Base-by-base conservation (phyloP, 768 basidiomycete genomes). In the Paxillus involutus region DNA sequence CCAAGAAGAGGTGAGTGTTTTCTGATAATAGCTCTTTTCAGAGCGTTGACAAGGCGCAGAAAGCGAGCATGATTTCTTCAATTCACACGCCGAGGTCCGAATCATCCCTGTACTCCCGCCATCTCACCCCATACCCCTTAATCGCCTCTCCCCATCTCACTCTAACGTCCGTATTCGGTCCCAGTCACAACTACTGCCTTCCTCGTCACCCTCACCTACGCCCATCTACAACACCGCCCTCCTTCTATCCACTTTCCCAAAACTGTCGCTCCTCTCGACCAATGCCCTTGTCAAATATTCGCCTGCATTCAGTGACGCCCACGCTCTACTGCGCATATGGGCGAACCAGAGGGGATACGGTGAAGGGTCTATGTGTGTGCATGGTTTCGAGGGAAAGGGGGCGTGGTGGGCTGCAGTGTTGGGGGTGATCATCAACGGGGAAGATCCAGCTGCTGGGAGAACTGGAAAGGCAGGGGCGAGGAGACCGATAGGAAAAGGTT, bases 271-370 rank as follows among this genome's bases (percentile, higher is more conserved):
- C 4, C 63, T 65, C 58, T 75, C 60, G 24, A 78, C 78, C 12
- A 75, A 81, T 30, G 78, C 82, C 44, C 75, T 87, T 40, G 73
- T 80, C 11, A 71, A 82, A 24, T 63, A 73, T 10, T 71, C 73
- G 10, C 78, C 88, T 0, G 78, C 85, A 0, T 94, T 91, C 67
- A 68, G 71, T 2, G 87, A 94, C 47, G 91, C 91, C 0, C 67
- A 93, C 9, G 77, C 88, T 0, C 76, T 98, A 1, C 80, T 98
- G 14, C 82, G 92, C 10, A 80, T 95, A 14, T 99, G 97, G 97
- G 91, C 91, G 1, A 84, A 86, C 47, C 89, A 94, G 61, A 78
- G 94, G 40, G 93, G 93, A 0, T 94, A 87, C 59, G 79, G 83
- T 3, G 77, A 79, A 56, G 83, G 86, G 11, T 68, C 71, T 40